Base-by-base conservation (phyloP, 345 rosid genomes). In the Jatropha curcas region DNA sequence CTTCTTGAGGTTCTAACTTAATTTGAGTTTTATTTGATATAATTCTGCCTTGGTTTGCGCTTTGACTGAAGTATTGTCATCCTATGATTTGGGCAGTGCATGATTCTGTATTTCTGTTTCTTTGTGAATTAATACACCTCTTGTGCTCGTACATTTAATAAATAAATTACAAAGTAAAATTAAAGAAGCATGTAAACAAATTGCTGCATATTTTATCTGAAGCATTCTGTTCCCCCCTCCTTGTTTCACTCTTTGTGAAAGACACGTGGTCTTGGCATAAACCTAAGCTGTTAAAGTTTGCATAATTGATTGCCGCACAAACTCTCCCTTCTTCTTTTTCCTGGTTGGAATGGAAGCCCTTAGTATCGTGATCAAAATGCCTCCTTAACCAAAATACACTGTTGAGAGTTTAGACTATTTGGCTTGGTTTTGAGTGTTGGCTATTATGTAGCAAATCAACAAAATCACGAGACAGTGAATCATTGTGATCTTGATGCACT, bases 1-100 rank as follows among this genome's bases (percentile, higher is more conserved):
- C 43, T 31, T 62, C 62, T 20, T 51, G 35, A n/a, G 35, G 35
- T 71, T 59, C 28, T 68, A 35, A 8, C 37, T 76, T 34, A 43
- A 37, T 56, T 65, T 22, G 14, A 13, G 43, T 12, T 51, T 64
- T 41, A 24, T 19, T 1, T 20, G 39, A 16, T 7, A 30, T 52
- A 19, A 1, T 39, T 53, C 10, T 28, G 20, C 17, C 37, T 28
- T 52, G 28, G 19, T 33, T 28, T 20, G 22, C 22, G 4, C 4
- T 65, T 55, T 14, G 28, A 27, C 33, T 65, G 56, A 30, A 24
- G 24, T 50, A 5, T 34, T 60, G 60, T 35, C 50, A 43, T 4
- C 17, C 48, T 27, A 53, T 68, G 1, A 10, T 24, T 53, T 52
- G 4, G 67, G 46, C 50, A n/a, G 51, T 51, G 60, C 30, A 4